Base-by-base conservation (phyloP, 768 basidiomycete genomes). In the Solioccasus polychromus region DNA sequence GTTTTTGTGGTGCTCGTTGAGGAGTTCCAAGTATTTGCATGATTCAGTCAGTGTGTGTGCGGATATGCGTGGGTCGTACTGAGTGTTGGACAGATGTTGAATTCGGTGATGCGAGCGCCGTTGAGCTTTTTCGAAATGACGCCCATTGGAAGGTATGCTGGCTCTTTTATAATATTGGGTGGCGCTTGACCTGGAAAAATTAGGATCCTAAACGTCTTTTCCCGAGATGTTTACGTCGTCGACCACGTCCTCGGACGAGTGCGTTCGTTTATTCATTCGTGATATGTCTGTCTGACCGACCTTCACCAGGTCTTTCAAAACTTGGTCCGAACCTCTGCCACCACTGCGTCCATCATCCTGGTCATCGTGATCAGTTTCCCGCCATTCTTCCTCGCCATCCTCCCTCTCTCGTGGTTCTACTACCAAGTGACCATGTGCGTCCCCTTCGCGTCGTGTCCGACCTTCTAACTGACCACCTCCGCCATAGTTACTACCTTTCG, bases 41-140 rank as follows among this genome's bases (percentile, higher is more conserved):
- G 88, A 95, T 62, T 62, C 74, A 55, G 84, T 89, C 46, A 31
- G 82, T 71, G 19, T 32, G 2, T 44, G 30, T 15, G 14, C 4
- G 30, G 15, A 11, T 15, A 31, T 23, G 44, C 8, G 38, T 30
- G n/a, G 29, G 39, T 43, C 48, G 28, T 42, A n/a, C n/a, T n/a
- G n/a, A n/a, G n/a, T n/a, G 36, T 22, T 8, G 35, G n/a, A 15
- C 49, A 89, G 86, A 90, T 91, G 87, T 67, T 92, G 55, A 58
- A 78, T 37, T 78, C 91, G 3, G 75, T 98, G 26, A 81, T 98
- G 73, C 78, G 77, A 20, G 85, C 90, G 0, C 92, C 92, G 0
- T 64, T 94, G 54, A 82, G 79, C 54, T 97, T 91, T 72, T 98
- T 96, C 61, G 94, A 96, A 64, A 67, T 76, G 43, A 96, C 92